Evolutionary conservation across 1,284 basidiomycete genomes (phyloP).

Genomic region (Pholiota adiposa): DNA sequence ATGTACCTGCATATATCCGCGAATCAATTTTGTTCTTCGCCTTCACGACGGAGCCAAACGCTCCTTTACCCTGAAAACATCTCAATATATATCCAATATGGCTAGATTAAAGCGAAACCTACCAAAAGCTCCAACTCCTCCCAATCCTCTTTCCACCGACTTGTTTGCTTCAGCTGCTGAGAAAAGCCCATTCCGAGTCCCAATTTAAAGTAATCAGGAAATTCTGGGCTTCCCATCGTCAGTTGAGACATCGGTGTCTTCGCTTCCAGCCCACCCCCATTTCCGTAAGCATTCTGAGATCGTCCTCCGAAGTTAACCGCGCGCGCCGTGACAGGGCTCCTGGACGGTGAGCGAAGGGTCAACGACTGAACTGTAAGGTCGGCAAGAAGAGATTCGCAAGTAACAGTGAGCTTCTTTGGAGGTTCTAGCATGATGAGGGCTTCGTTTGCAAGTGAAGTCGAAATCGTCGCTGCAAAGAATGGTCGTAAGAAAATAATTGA

Average conservation of each 20-base stretch:
- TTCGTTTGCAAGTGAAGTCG: slow-evolving; percentile 50
- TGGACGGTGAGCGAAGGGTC: background rate
- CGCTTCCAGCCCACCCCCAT: slow-evolving; percentile 33
- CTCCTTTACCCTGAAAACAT: slow-evolving; percentile 79
- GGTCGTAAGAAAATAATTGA: background rate
- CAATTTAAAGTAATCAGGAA: slow-evolving; percentile 54
- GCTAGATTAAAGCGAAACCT: slow-evolving; percentile 21
- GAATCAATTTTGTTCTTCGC: slow-evolving; percentile 84
- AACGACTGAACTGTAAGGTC: slow-evolving; percentile 33
- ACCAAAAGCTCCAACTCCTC: slow-evolving; percentile 80
- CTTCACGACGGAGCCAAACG: slow-evolving; percentile 94
- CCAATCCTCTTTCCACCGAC: slow-evolving; percentile 86
- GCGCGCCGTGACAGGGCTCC: slow-evolving; percentile 4
- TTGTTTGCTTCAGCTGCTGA: slow-evolving; percentile 45
- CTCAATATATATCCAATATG: background rate
- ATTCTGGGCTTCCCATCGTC: slow-evolving; percentile 59
- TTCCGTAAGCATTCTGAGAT: background rate
- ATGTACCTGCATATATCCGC: slow-evolving; percentile 71
- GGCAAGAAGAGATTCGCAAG: slow-evolving; percentile 50
- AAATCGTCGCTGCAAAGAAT: slow-evolving; percentile 49
- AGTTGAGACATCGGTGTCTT: slow-evolving; percentile 52
- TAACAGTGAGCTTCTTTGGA: slow-evolving; percentile 56
- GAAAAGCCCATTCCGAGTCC: slow-evolving; percentile 39
- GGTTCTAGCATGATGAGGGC: slow-evolving; percentile 63
- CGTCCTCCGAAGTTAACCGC: slow-evolving; percentile 1